Evolutionary conservation across 345 rosid species (phyloP), one percentile per base, ranked within the genome.

Genomic region (Lagerstroemia speciosa): DNA sequence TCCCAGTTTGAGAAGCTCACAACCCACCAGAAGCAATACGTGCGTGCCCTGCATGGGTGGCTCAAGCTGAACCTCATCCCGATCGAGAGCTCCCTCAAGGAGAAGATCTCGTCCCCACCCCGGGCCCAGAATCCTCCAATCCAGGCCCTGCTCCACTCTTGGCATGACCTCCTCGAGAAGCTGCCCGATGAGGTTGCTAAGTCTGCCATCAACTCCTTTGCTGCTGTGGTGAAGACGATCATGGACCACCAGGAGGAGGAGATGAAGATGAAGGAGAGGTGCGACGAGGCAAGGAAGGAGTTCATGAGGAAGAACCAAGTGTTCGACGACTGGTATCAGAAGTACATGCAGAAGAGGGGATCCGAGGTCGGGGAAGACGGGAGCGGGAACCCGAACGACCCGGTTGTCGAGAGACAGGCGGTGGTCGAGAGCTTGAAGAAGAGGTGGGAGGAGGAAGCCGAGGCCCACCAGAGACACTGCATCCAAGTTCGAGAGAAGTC

Each of bases 401-500:
- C 85, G 8, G 84, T 91, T 10, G 67, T 82, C 2, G 98, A 93
- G 81, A 86, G 89, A 80, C 84, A 81, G 74, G 81, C 78, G 8
- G 85, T 58, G 1, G 91, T 93, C 46, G 91, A 89, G 83, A 85
- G 80, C 69, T 71, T 91, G 81, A 82, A 78, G 76, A 91, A 87
- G 83, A 87, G 84, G 73, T 73, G 88, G 78, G 88, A 86, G 71
- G 94, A 91, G 40, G 97, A 87, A 64, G 74, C 66, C 12, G 96
- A 89, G 77, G 86, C 80, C 64, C 83, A 89, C 70, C 77, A 73
- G 67, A 91, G 86, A 66, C 90, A 86, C 40, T 86, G 98, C 80
- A 67, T 85, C 76, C 98, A 93, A 76, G 97, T 89, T 46, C 85
- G 96, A 67, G 98, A 93, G 75, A 93, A 93, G 76, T 93, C 97